Percentiles rank a stretch among this genome's conserved stretches.
These are phyloP conservation scores for Neobulgaria alba DNA, from an alignment of 2,329 filamentous ascomycete genomes.

Conservation along the genomic window DNA sequence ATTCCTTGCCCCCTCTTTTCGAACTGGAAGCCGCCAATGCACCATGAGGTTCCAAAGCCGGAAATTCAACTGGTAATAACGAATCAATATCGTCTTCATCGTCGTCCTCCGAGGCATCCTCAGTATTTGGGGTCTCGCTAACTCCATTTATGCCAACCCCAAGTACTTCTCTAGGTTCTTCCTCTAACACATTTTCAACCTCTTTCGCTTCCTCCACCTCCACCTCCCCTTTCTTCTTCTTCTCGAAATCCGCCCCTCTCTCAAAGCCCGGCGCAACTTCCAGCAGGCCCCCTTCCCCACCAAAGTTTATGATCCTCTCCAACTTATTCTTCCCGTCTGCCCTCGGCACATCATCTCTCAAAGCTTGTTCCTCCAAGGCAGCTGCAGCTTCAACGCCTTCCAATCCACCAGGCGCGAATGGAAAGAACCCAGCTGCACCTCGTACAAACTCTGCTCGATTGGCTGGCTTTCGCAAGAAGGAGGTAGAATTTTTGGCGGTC, in stretches of 20 bases:
- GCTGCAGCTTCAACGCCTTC: conserved; percentile 81
- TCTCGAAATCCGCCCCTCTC: conserved; percentile 66
- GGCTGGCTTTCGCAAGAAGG: conserved; percentile 76
- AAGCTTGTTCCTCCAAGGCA: conserved; percentile 68
- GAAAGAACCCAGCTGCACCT: conserved; percentile 87
- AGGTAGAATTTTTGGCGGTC: conserved; percentile 93
- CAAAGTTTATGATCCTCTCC: conserved; percentile 80
- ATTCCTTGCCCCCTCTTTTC: conserved; percentile 73
- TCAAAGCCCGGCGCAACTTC: conserved; percentile 74
- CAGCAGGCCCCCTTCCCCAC: conserved; percentile 66
- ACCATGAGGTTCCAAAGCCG: conserved; percentile 78
- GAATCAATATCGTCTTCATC: conserved; percentile 67
- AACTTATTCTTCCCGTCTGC: conserved; percentile 46
- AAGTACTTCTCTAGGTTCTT: conserved; percentile 32
- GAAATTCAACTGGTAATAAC: conserved; percentile 85
- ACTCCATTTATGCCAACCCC: conserved; percentile 25
- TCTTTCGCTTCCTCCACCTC: conserved; percentile 58
- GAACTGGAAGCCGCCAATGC: conserved; percentile 62
- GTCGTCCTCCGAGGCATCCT: conserved; percentile 31
- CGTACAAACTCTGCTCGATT: conserved; percentile 84
- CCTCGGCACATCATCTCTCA: conserved; percentile 39
- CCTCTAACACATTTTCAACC: conserved; percentile 55
- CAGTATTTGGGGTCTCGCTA: conserved; percentile 20
- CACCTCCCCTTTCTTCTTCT: conserved; percentile 46
- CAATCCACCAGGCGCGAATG: conserved; percentile 83